These are phyloP conservation scores for Metschnikowia peoriensis DNA, from an alignment of 805 yeast genomes.

Conservation along the genomic window DNA sequence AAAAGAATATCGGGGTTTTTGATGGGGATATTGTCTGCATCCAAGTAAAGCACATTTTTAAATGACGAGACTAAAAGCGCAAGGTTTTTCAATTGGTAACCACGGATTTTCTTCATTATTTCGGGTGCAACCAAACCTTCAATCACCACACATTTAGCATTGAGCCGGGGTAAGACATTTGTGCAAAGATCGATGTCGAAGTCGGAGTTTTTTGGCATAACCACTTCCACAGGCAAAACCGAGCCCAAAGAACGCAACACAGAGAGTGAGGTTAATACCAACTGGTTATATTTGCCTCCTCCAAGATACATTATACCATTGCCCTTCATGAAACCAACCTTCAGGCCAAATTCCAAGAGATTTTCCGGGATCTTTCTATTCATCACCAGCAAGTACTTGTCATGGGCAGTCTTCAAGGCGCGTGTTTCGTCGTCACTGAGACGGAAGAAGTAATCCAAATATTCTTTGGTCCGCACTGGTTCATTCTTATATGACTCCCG, in stretches of 20 bases:
- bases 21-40: conserved; percentile 40
- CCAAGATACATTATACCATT: conserved; percentile 42
- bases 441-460: conserved; percentile 23
- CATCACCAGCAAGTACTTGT: conserved; percentile 21
- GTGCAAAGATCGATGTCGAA: conserved; percentile 35
- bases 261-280: conserved; percentile 34
- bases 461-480: conserved; percentile 27
- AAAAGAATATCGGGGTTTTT: conserved; percentile 37
- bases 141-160: conserved; percentile 44
- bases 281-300: conserved; percentile 35
- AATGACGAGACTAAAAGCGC: conserved; percentile 39
- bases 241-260: conserved; percentile 34
- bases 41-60: conserved; percentile 34
- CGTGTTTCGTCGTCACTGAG: conserved; percentile 20
- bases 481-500: conserved; percentile 32
- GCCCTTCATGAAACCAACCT: conserved; percentile 29
- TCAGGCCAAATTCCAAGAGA: conserved; percentile 19
- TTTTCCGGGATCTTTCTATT: conserved; percentile 23
- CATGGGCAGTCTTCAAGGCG: conserved; percentile 23
- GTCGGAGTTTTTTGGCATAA: conserved; percentile 32
- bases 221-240: conserved; percentile 36
- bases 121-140: conserved; percentile 37
- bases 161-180: conserved; percentile 29
- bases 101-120: conserved; percentile 21
- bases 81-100: conserved; percentile 37